A percentile compares a stretch with the other conserved stretches of the same genome.
These are phyloP conservation scores for Mycena metata DNA, from an alignment of 768 basidiomycete species.

Conservation along the genomic window DNA sequence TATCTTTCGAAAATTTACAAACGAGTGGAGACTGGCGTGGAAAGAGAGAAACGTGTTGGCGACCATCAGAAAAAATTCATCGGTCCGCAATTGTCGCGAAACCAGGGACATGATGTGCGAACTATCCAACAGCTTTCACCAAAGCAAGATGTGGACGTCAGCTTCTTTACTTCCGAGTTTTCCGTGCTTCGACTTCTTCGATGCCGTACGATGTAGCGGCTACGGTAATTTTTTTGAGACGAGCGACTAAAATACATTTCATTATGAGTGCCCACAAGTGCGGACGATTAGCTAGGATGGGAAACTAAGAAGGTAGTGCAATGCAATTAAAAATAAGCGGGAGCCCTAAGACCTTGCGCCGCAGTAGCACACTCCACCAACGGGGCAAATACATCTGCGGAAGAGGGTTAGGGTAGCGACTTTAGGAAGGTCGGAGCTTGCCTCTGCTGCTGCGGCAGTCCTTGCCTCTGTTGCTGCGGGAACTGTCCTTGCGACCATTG, in stretches of 20 bases:
- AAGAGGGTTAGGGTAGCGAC: background rate
- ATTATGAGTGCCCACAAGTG: slow-evolving; percentile 7
- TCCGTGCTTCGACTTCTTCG: slow-evolving; percentile 29
- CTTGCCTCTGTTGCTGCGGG: slow-evolving; percentile 20
- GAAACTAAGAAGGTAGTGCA: slow-evolving; percentile 13
- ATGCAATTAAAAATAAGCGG: background rate
- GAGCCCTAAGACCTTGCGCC: slow-evolving; percentile 11
- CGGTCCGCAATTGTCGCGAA: slow-evolving; percentile 4
- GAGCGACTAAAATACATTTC: slow-evolving; percentile 18
- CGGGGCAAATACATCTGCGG: slow-evolving; percentile 18
- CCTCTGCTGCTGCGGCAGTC: slow-evolving; percentile 12
- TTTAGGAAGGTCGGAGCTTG: background rate
- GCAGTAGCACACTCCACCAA: background rate
- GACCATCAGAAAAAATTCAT: slow-evolving; percentile 26
- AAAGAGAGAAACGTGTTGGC: slow-evolving; percentile 27
- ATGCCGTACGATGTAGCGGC: slow-evolving; percentile 15
- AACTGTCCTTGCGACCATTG: slow-evolving; percentile 20
- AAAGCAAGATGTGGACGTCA: background rate
- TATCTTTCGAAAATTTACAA: slow-evolving; percentile 14
- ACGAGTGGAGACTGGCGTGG: slow-evolving; percentile 15
- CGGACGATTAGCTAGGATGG: slow-evolving; percentile 10
- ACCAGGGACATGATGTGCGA: slow-evolving; percentile 9
- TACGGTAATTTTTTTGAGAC: background rate
- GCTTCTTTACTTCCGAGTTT: slow-evolving; percentile 8
- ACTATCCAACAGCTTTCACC: slow-evolving; percentile 25